Evolutionary conservation across 2,329 filamentous ascomycete genomes (phyloP).

Genomic region (Apiospora sp.): DNA sequence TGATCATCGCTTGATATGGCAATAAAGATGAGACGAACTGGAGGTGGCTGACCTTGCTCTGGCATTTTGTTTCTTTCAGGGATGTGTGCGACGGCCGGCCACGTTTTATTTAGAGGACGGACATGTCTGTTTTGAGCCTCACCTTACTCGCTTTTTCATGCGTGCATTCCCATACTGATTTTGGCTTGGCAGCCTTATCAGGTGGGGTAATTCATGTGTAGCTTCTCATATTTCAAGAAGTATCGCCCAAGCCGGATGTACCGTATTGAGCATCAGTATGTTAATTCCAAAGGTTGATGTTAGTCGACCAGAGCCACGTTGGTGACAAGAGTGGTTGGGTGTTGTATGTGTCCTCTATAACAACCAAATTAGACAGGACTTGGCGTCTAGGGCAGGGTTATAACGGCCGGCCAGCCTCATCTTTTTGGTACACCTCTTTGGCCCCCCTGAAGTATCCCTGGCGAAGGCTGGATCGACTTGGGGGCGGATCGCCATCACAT

Average conservation of each 20-base stretch:
- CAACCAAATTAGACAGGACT: not conserved
- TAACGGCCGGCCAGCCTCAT: not conserved
- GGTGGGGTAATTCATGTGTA: not conserved
- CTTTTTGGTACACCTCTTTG: slow-evolving; percentile 26
- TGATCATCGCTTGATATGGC: not conserved
- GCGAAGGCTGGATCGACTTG: slow-evolving; percentile 34
- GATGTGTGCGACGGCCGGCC: no score
- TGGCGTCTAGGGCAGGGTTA: not conserved
- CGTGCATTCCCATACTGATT: not conserved
- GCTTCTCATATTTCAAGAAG: not conserved
- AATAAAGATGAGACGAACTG: slow-evolving; percentile 13
- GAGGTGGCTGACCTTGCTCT: not conserved
- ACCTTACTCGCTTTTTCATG: not conserved
- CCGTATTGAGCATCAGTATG: no score
- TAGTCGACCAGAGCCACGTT: not conserved
- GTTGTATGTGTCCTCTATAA: not conserved
- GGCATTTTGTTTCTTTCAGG: not conserved
- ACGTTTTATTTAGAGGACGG: not conserved
- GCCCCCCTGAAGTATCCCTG: slow-evolving; percentile 33
- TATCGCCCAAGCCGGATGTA: not conserved
- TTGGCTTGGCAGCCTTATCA: not conserved
- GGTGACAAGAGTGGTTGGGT: not conserved
- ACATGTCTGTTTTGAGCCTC: not conserved
- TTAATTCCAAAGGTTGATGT: no score
- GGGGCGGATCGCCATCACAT: slow-evolving; percentile 26